Percentiles rank a stretch among this genome's conserved stretches.
Conservation (phyloP, 306 rosid genomes). For the Rosa persica region DNA sequence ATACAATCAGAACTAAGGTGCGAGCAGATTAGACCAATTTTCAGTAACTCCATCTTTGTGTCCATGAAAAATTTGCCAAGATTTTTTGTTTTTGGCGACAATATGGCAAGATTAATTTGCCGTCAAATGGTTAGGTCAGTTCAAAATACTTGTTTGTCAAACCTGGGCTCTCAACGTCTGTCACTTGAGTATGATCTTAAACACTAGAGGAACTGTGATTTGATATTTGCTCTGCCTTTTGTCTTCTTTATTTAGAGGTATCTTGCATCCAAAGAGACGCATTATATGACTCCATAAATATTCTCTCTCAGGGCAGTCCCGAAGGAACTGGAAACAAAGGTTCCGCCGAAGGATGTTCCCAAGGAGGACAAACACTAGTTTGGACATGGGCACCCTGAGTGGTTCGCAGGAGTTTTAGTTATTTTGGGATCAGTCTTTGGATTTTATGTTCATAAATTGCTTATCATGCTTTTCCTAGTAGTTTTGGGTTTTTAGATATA, state of each 20-base stretch:
- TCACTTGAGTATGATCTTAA: background rate
- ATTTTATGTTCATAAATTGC: background rate
- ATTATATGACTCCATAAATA: background rate
- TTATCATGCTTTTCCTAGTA: background rate
- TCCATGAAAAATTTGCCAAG: background rate
- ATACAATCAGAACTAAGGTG: background rate
- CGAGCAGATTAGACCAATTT: background rate
- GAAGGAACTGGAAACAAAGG: conserved; percentile 5
- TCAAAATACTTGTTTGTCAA: background rate
- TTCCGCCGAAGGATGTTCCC: background rate
- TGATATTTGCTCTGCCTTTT: background rate
- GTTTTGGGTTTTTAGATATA: background rate
- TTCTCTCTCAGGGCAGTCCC: background rate
- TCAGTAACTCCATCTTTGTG: background rate
- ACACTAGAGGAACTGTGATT: background rate
- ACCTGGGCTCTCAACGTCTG: background rate
- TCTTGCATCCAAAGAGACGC: background rate
- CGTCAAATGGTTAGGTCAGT: background rate
- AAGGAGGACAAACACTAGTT: conserved; percentile 3
- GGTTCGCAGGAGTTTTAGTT: background rate
- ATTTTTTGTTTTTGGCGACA: background rate
- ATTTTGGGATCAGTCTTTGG: background rate
- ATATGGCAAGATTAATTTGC: background rate
- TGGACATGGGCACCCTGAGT: background rate
- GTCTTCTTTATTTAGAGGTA: background rate